These are phyloP conservation scores for Penicillium sp. DNA, from an alignment of 2,329 filamentous ascomycete genomes.

Conservation along the genomic window DNA sequence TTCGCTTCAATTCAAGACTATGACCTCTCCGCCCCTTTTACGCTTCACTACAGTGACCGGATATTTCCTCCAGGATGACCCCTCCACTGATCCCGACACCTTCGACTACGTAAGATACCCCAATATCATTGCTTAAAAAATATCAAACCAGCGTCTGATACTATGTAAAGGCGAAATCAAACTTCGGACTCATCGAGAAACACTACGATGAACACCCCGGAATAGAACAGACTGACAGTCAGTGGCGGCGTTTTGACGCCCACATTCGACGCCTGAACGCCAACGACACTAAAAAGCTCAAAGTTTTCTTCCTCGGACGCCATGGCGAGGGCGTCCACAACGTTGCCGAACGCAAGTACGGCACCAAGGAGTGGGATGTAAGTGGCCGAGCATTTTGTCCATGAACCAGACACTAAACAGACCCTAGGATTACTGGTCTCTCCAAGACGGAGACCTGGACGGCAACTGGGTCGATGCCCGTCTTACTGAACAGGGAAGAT, in stretches of 20 bases:
- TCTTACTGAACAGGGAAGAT: slow-evolving; percentile 45
- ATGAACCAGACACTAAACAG: not conserved
- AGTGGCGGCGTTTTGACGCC: slow-evolving; percentile 48
- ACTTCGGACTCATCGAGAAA: slow-evolving; percentile 45
- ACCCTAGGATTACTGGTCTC: slow-evolving; percentile 49
- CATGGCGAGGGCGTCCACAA: slow-evolving; percentile 57
- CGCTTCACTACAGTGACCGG: slow-evolving; percentile 38
- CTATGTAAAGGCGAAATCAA: slow-evolving; percentile 27
- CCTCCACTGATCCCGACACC: slow-evolving; percentile 37
- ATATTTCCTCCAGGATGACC: slow-evolving; percentile 46
- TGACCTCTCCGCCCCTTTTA: slow-evolving; percentile 16
- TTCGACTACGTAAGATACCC: slow-evolving; percentile 44
- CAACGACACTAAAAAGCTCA: slow-evolving; percentile 38
- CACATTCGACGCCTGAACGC: slow-evolving; percentile 44
- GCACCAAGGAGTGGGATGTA: slow-evolving; percentile 53
- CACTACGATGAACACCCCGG: slow-evolving; percentile 27
- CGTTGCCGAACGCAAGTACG: slow-evolving; percentile 51
- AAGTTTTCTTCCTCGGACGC: slow-evolving; percentile 51
- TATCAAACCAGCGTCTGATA: not conserved
- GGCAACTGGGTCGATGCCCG: slow-evolving; percentile 52
- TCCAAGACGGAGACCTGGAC: slow-evolving; percentile 49
- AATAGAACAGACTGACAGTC: slow-evolving; percentile 30
- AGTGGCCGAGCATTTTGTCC: slow-evolving; percentile 10
- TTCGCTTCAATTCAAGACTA: not conserved
- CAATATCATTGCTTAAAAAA: not conserved